Percentiles rank a stretch among this genome's conserved stretches.
These are phyloP conservation scores for Populus hybrid DNA, from an alignment of 441 rosid species.

Conservation along the genomic window DNA sequence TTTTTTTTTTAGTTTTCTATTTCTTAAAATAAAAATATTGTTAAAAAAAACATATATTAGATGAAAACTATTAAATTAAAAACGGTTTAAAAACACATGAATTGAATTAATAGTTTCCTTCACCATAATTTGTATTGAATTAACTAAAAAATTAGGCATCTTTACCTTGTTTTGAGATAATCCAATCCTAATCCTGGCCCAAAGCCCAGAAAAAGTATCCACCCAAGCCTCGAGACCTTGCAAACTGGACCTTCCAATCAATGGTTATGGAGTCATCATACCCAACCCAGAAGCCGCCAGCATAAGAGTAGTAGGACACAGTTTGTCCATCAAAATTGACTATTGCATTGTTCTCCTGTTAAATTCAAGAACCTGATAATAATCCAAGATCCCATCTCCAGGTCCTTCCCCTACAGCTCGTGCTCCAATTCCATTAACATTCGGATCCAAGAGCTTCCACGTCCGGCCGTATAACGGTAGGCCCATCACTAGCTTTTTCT, in stretches of 20 bases:
- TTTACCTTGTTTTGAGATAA: constrained; percentile 32
- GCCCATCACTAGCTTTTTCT: constrained; percentile 43
- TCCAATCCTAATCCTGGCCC: constrained; percentile 34
- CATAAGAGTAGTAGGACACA: constrained; percentile 35
- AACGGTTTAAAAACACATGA: too few species aligned
- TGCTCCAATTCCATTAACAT: constrained; percentile 33
- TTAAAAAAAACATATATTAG: too few species aligned
- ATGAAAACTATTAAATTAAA: too few species aligned
- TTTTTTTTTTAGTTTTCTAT: too few species aligned
- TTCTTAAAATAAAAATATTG: too few species aligned
- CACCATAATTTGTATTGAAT: too few species aligned
- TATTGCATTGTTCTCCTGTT: constrained; percentile 15
- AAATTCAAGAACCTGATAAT: constrained; percentile 22
- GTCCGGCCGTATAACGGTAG: constrained; percentile 41
- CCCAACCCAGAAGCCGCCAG: constrained; percentile 36
- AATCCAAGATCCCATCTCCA: constrained; percentile 23
- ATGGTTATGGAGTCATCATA: constrained; percentile 37
- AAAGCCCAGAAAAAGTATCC: constrained; percentile 57
- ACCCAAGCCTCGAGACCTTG: constrained; percentile 26
- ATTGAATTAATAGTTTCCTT: too few species aligned
- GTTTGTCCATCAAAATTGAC: constrained; percentile 19
- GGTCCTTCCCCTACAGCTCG: constrained; percentile 32
- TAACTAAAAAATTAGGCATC: too few species aligned
- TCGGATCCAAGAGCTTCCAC: constrained; percentile 40
- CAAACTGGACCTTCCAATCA: constrained; percentile 31